Percentiles rank a stretch among this genome's conserved stretches.
These are phyloP conservation scores for Fusarium incarnatum DNA, from an alignment of 2,329 filamentous ascomycete genomes.

Conservation along the genomic window DNA sequence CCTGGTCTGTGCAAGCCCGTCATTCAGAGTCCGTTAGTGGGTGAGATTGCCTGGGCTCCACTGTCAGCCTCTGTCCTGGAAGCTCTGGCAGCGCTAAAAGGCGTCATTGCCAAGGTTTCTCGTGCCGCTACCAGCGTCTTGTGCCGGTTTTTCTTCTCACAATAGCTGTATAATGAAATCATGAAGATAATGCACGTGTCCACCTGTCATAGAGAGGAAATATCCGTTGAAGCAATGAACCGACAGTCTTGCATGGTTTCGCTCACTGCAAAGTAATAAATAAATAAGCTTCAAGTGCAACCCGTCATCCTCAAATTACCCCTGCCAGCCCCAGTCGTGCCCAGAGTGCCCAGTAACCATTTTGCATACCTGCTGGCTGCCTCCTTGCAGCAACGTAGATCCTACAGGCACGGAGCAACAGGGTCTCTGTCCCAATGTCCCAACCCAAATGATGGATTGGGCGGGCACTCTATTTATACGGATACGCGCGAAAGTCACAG, in stretches of 20 bases:
- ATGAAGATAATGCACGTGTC: not conserved
- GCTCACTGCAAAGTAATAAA: not conserved
- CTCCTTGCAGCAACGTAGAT: conserved; percentile 31
- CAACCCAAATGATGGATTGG: not conserved
- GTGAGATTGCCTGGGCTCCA: conserved; percentile 17
- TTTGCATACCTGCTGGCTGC: conserved; percentile 28
- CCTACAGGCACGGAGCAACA: conserved; percentile 21
- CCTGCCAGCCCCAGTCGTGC: conserved; percentile 16
- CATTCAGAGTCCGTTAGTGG: conserved; percentile 33
- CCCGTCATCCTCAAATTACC: conserved; percentile 20
- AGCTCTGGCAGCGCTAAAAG: conserved; percentile 35
- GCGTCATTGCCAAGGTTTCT: conserved; percentile 32
- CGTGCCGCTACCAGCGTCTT: conserved; percentile 16
- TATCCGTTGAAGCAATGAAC: not conserved
- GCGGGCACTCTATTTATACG: conserved; percentile 15
- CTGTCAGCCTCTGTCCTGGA: not conserved
- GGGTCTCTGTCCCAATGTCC: not conserved
- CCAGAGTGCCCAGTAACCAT: conserved; percentile 15
- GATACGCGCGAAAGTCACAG: conserved; percentile 13
- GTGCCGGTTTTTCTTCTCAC: conserved; percentile 14
- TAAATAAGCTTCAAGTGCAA: conserved; percentile 3
- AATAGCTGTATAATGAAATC: conserved; percentile 23
- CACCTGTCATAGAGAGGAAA: not conserved
- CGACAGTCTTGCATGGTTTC: no score
- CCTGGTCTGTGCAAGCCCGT: conserved; percentile 32